Percentiles rank a stretch among this genome's conserved stretches.
These are phyloP conservation scores for Syzygium syzygioides DNA, from an alignment of 441 rosid species.

Conservation along the genomic window DNA sequence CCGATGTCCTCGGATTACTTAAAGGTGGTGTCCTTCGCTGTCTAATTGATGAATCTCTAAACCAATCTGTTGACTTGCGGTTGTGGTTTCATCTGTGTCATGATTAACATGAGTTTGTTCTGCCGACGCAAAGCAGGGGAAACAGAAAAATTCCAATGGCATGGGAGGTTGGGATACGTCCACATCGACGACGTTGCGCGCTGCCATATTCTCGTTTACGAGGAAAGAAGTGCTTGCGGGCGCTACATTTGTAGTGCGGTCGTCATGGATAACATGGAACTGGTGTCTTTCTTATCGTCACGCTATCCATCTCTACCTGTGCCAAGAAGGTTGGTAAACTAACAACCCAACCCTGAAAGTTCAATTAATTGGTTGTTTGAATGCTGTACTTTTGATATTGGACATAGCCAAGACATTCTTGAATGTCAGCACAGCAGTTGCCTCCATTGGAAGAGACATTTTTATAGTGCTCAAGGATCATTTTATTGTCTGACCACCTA, in stretches of 20 bases:
- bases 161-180: conserved; percentile 83
- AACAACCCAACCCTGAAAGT: neutral
- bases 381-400: neutral
- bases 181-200: conserved; percentile 77
- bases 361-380: neutral
- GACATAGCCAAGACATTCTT: neutral
- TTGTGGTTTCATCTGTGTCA: neutral
- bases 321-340: conserved; percentile 40
- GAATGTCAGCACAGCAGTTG: neutral
- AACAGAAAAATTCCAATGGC: conserved; percentile 52
- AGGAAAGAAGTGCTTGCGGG: conserved; percentile 40
- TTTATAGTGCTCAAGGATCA: neutral
- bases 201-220: conserved; percentile 63
- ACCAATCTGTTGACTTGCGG: neutral
- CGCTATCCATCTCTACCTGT: conserved; percentile 56
- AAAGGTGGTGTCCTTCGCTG: conserved; percentile 28
- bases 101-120: neutral
- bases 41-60: neutral
- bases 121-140: conserved; percentile 43
- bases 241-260: conserved; percentile 61
- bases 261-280: conserved; percentile 44
- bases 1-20: conserved; percentile 69
- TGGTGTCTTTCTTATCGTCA: conserved; percentile 39
- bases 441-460: neutral
- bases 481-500: neutral